Evolutionary conservation across 129 eudicot species (phyloP).

Genomic region (Tagetes patula): DNA sequence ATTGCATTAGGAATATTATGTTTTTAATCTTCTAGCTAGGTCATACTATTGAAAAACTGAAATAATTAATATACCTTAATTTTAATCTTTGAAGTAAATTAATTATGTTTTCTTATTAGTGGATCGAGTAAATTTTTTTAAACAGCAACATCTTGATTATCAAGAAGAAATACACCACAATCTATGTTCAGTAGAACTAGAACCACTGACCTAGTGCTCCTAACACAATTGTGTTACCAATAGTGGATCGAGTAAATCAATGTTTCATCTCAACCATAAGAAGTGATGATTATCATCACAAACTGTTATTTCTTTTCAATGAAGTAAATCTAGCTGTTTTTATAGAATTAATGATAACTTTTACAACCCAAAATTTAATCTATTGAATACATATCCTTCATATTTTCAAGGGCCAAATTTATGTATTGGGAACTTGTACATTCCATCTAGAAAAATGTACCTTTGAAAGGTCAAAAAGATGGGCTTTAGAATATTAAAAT

Average conservation of each 20-base stretch:
- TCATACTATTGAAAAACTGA: too few relatives aligned
- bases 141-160: too few relatives aligned
- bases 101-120: too few relatives aligned
- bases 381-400: neutral
- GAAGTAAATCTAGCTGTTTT: conserved; percentile 4
- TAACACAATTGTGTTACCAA: too few relatives aligned
- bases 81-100: too few relatives aligned
- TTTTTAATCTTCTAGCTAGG: too few relatives aligned
- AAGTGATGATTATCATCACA: neutral
- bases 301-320: neutral
- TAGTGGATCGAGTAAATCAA: neutral
- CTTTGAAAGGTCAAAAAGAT: conserved; percentile 25
- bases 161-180: too few relatives aligned
- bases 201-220: too few relatives aligned
- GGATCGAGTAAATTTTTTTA: too few relatives aligned
- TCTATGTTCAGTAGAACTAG: too few relatives aligned
- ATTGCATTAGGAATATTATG: too few relatives aligned
- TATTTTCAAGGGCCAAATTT: neutral
- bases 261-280: neutral
- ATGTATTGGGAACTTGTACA: conserved; percentile 6
- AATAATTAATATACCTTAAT: too few relatives aligned
- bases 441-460: conserved; percentile 1
- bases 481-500: conserved; percentile 26
- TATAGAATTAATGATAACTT: neutral
- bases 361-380: neutral